Evolutionary conservation across 768 basidiomycete species (phyloP).

Genomic region (Russula sp.): DNA sequence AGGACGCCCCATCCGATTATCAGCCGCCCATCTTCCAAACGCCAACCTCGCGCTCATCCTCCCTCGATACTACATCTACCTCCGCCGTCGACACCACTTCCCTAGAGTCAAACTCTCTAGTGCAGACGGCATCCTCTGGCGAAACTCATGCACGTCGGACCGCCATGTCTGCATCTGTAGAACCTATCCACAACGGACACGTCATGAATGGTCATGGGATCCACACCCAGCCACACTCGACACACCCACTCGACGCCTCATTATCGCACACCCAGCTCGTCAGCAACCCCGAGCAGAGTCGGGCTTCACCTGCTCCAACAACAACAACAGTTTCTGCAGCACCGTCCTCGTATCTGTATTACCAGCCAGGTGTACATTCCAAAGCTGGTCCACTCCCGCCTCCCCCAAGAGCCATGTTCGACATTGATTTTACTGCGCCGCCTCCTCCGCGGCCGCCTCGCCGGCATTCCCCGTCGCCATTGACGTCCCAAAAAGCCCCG

Average conservation of each 20-base stretch:
- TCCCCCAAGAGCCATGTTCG: slow-evolving; percentile 58
- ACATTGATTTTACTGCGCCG: slow-evolving; percentile 42
- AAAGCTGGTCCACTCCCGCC: slow-evolving; percentile 72
- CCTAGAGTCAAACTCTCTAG: neutral
- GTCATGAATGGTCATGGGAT: slow-evolving; percentile 17
- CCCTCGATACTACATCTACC: slow-evolving; percentile 31
- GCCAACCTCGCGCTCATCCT: slow-evolving; percentile 37
- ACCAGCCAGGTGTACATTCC: slow-evolving; percentile 65
- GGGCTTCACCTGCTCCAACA: neutral
- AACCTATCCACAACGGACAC: slow-evolving; percentile 31
- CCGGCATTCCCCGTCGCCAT: slow-evolving; percentile 50
- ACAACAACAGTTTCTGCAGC: neutral
- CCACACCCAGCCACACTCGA: slow-evolving; percentile 11
- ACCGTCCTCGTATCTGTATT: slow-evolving; percentile 51
- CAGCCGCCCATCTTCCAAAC: slow-evolving; percentile 42
- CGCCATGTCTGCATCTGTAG: slow-evolving; percentile 35
- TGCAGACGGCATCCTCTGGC: slow-evolving; percentile 30
- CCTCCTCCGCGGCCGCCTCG: slow-evolving; percentile 63
- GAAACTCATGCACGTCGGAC: slow-evolving; percentile 21
- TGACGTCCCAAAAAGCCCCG: slow-evolving; percentile 39
- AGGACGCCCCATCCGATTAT: slow-evolving; percentile 29
- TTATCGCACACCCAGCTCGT: neutral
- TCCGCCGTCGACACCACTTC: slow-evolving; percentile 7
- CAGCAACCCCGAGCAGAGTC: slow-evolving; percentile 5
- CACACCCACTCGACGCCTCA: neutral